phyloP scores from a whole-genome alignment of 345 rosid genomes.

The Rhodamnia rubescens region DNA sequence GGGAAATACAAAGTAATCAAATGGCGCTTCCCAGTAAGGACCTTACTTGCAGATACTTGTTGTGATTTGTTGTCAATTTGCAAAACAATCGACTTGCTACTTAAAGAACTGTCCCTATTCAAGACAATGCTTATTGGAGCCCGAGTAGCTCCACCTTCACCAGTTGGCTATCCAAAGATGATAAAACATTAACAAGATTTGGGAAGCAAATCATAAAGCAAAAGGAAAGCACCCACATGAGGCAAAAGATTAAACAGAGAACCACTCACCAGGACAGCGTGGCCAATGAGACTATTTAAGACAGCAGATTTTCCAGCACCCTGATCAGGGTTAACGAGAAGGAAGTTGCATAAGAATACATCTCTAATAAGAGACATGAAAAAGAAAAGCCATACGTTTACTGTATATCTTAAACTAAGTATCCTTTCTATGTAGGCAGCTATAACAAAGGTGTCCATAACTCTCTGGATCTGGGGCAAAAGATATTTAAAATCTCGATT shows the following conservation, averaged over 20 bases:
- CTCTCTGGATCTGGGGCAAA: not conserved
- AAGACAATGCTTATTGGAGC: constrained; percentile 83
- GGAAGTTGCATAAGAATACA: not conserved
- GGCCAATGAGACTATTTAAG: constrained; percentile 85
- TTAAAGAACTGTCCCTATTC: constrained; percentile 56
- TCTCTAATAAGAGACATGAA: not conserved
- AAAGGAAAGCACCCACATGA: not conserved
- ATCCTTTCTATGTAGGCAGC: not conserved
- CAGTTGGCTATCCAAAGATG: constrained; percentile 59
- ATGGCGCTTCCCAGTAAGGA: not conserved
- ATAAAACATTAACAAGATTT: not conserved
- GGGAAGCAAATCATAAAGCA: not conserved
- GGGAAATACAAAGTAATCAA: not conserved
- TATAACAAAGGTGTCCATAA: not conserved
- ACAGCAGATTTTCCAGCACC: constrained; percentile 97
- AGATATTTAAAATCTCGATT: not conserved
- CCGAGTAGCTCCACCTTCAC: constrained; percentile 96
- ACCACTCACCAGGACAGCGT: constrained; percentile 73
- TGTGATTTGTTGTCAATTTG: constrained; percentile 87
- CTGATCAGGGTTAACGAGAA: constrained; percentile 18
- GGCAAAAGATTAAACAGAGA: not conserved
- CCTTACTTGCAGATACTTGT: constrained; percentile 84
- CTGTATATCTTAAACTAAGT: not conserved
- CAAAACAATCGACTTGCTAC: constrained; percentile 71
- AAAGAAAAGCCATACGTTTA: not conserved